phyloP scores from a whole-genome alignment of 495 filamentous ascomycete genomes.

The Penicillium pancosmium region DNA sequence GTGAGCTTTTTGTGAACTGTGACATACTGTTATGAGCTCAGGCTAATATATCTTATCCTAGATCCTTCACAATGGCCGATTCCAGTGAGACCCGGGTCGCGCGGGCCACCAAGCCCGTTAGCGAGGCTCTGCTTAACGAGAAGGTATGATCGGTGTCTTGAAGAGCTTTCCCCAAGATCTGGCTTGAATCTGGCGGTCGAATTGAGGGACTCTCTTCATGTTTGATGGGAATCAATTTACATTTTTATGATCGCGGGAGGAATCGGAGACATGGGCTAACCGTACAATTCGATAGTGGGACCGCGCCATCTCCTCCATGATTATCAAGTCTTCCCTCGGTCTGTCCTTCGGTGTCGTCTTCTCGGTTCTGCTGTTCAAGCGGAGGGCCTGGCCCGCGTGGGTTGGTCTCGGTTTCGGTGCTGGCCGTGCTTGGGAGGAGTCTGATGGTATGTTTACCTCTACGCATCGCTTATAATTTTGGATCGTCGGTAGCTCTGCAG shows the following conservation, averaged over 20 bases:
- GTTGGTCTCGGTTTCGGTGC: constrained; percentile 93
- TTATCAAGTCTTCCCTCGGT: constrained; percentile 92
- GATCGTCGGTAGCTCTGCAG: not conserved
- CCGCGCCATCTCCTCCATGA: constrained; percentile 90
- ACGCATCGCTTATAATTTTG: constrained; percentile 4
- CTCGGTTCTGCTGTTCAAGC: constrained; percentile 96
- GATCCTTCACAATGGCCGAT: constrained; percentile 58
- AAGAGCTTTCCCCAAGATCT: not conserved
- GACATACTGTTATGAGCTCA: not conserved
- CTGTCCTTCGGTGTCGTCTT: constrained; percentile 97
- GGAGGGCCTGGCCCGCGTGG: constrained; percentile 93
- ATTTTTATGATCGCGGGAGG: not conserved
- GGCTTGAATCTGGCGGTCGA: not conserved
- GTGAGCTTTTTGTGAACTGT: not conserved
- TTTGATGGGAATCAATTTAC: not conserved
- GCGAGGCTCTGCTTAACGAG: constrained; percentile 92
- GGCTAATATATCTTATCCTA: constrained; percentile 15
- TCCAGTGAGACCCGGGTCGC: constrained; percentile 50
- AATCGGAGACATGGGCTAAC: constrained; percentile 24
- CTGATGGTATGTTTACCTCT: constrained; percentile 50
- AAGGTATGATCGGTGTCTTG: constrained; percentile 63
- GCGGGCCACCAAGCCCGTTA: constrained; percentile 74
- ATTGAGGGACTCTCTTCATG: not conserved
- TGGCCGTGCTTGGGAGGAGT: constrained; percentile 92
- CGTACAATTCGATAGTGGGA: constrained; percentile 75